These are phyloP conservation scores for Aspergillus sclerotialis DNA, from an alignment of 2,329 filamentous ascomycete genomes.

Conservation along the genomic window DNA sequence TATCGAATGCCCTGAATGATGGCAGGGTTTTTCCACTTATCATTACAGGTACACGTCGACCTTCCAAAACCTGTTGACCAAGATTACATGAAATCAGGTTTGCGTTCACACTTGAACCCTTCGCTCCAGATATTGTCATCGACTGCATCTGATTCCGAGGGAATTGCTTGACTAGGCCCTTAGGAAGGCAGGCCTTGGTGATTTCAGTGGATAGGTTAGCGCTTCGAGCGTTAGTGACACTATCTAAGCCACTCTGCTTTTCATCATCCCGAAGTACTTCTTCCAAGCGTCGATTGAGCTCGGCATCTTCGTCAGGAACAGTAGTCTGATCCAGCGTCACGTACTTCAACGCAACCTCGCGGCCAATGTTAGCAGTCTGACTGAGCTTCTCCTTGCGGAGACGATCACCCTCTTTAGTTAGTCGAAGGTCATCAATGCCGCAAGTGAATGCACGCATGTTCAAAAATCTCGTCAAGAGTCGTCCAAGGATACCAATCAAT, in stretches of 20 bases:
- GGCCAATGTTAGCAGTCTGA: slow-evolving; percentile 62
- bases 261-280: slow-evolving; percentile 83
- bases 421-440: slow-evolving; percentile 88
- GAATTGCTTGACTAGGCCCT: slow-evolving; percentile 81
- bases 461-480: slow-evolving; percentile 79
- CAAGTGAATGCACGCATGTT: slow-evolving; percentile 95
- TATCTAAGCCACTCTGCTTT: slow-evolving; percentile 87
- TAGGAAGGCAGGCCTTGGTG: slow-evolving; percentile 71
- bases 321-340: slow-evolving; percentile 68
- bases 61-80: slow-evolving; percentile 92
- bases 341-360: slow-evolving; percentile 76
- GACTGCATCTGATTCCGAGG: slow-evolving; percentile 98
- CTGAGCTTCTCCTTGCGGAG: slow-evolving; percentile 62
- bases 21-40: slow-evolving; percentile 94
- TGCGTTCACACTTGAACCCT: slow-evolving; percentile 87
- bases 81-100: slow-evolving; percentile 97
- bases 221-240: slow-evolving; percentile 68
- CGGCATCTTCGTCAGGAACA: slow-evolving; percentile 57
- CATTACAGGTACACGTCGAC: slow-evolving; percentile 91
- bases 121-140: slow-evolving; percentile 96
- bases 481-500: slow-evolving; percentile 79
- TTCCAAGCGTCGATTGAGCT: slow-evolving; percentile 73
- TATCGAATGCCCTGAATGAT: slow-evolving; percentile 89
- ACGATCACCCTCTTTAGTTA: slow-evolving; percentile 72
- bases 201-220: slow-evolving; percentile 68